Conservation (phyloP, 1,139 yeast genomes). For the Magnusiomyces paraingens region DNA sequence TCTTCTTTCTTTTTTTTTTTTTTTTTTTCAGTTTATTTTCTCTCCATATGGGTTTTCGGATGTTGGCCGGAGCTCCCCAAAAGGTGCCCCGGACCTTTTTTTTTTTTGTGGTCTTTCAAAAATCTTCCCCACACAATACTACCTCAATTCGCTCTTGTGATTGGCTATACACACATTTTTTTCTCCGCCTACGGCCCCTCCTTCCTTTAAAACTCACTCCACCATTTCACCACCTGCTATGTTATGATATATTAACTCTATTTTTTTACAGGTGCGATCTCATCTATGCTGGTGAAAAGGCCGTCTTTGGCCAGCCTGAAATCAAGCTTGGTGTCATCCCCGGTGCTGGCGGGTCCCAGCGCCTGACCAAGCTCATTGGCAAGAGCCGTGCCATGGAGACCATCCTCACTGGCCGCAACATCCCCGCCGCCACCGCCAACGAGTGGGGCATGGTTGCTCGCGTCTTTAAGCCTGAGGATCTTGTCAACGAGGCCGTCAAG, state of each 20-base stretch:
- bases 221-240: too few relatives aligned
- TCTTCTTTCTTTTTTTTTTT: neutral
- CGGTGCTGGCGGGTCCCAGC: slow-evolving; percentile 50
- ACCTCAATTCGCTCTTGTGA: too few relatives aligned
- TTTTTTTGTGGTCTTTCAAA: too few relatives aligned
- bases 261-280: slow-evolving; percentile 36
- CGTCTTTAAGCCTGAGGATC: slow-evolving; percentile 36
- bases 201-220: neutral
- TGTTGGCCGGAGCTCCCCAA: too few relatives aligned
- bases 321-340: slow-evolving; percentile 47
- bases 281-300: slow-evolving; percentile 44
- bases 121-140: too few relatives aligned
- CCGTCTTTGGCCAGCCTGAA: slow-evolving; percentile 51
- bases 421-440: slow-evolving; percentile 42
- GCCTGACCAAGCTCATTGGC: slow-evolving; percentile 43
- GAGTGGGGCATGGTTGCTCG: slow-evolving; percentile 45
- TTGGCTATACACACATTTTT: too few relatives aligned
- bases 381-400: slow-evolving; percentile 45
- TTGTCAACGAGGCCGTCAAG: slow-evolving; percentile 41
- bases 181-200: too few relatives aligned
- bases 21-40: neutral
- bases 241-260: neutral
- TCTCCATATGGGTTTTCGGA: too few relatives aligned
- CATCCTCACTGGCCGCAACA: slow-evolving; percentile 42
- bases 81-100: too few relatives aligned